Base-by-base conservation (phyloP, 257 asterid genomes). In the Solanum lycopersicoides region DNA sequence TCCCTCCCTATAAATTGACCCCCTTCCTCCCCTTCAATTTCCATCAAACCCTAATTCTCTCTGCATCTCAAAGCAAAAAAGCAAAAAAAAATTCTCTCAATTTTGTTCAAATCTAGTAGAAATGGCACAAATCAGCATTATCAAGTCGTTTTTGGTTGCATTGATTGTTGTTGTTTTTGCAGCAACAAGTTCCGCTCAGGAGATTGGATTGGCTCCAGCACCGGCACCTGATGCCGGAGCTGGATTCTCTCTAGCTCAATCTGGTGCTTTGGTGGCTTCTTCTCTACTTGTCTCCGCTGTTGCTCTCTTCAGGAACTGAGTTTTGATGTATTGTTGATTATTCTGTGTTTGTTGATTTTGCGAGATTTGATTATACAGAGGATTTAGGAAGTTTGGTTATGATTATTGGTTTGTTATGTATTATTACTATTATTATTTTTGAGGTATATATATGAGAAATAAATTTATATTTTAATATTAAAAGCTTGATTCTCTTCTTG, bases 161-260 rank as follows among this genome's bases (percentile, higher is more conserved):
- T 3, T 72, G 32, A 86, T 63, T 1, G 85, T 83, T 42, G 77
- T 30, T 21, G 83, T 66, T 34, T 76, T 86, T 12, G 3, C 86
- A 4, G 89, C 74, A 2, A 32, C 87, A 2, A 86, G 21, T 5
- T 80, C 91, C 0, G 91, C 90, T 7, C 91, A 90, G 90, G 88
- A 83, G 15, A 7, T 34, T 9, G 79, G 14, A 18, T 14, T 53
- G 23, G 66, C 84, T 47, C 84, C 84, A 2, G 88, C 91, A 3
- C 91, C 92, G 34, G 23, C 91, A 23, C 92, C 92, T 60, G 89
- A 80, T 9, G 88, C 88, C 39, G 92, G 92, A 80, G 91, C 87
- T 1, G 92, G 90, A 6, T 88, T 87, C 68, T 82, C 89, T 11
- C 6, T 87, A 63, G 86, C 92, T 25, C 74, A 82, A 47, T 90